Evolutionary conservation across 2,329 filamentous ascomycete genomes (phyloP), one percentile per base, ranked within the genome.

Genomic region (Aspergillus novofumigatus): DNA sequence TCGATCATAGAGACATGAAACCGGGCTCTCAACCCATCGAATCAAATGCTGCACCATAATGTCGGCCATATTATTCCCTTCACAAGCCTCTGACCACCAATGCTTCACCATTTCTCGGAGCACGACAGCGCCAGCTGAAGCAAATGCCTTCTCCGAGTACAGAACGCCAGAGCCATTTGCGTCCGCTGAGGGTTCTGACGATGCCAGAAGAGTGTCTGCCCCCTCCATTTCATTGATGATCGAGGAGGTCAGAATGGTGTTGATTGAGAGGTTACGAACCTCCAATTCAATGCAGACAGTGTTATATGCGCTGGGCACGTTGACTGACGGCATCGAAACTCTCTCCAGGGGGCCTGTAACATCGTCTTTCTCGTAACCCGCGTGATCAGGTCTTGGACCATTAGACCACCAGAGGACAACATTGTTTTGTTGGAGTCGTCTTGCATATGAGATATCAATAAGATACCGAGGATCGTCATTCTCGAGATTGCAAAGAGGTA

Each of bases 381-480:
- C 94, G 74, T 99, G 94, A 70, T 99, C 94, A 1, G 95, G 94
- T 52, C 89, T 86, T 0, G 93, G 86, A 6, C 88, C 87, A 9
- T 85, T 82, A 20, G 93, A 97, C 94, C 94, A 99, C 94, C 94
- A 99, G 6, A 99, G 80, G 5, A 99, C 90, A 1, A 99, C 91
- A 56, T 92, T 92, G 69, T 93, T 96, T 63, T 90, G 88, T 68
- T 96, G 91, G 52, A 99, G 78, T 20, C 92, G 85, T 56, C 95
- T 83, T 0, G 94, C 94, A 71, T 97, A 99, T 0, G 93, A 90
- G 55, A 99, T 86, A 70, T 99, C 94, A 65, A 99, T 99, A 54
- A 99, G 78, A 77, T 94, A 97, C 3, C 91, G 86, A 28, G 94
- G 93, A 67, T 99, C 94, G 64, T 97, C 94, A 47, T 88, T 87